Evolutionary conservation across 768 basidiomycete genomes (phyloP), one percentile per base, ranked within the genome.

Genomic region (Auriscalpium vulgare): DNA sequence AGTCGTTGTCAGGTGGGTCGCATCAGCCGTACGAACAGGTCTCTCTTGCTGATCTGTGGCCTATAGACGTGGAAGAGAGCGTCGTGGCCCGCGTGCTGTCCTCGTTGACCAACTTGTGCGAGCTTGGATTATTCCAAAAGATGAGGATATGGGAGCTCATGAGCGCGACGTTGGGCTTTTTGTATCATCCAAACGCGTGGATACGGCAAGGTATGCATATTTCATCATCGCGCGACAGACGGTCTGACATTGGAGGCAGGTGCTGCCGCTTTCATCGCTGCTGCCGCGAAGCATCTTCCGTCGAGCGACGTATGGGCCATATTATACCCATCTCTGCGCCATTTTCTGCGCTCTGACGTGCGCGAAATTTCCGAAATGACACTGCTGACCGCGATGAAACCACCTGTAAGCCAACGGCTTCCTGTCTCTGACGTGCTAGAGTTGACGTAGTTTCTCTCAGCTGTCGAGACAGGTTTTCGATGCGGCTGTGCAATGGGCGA

Each of bases 111-210:
- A 92, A 87, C 63, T 78, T 98, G 14, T 91, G 91, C 59, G 91
- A 95, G 66, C 78, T 97, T 8, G 90, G 91, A 0, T 71, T 98
- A 3, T 90, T 98, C 70, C 85, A 88, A 69, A 93, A 92, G 70
- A 90, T 91, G 84, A 82, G 89, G n/a, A 84, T 97, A 56, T 97
- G 97, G 95, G 97, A 98, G 63, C 75, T 97, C 37, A 91, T 95
- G 84, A 88, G 87, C 53, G 84, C 86, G 0, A 86, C 87, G 0
- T 72, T 93, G 35, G 90, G 90, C 1, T 95, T 98, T 69, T 72
- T 98, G 51, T 95, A 91, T 62, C 97, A 99, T 68, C 95, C 97
- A 0, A 95, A 97, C 67, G 72, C 84, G 19, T 98, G 95, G 95
- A 91, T 98, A 68, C 78, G 94, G 55, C 91, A 97, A 79, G 90